These are phyloP conservation scores for Phyllosticta citrichinensis DNA, from an alignment of 2,329 filamentous ascomycete species.

Conservation along the genomic window DNA sequence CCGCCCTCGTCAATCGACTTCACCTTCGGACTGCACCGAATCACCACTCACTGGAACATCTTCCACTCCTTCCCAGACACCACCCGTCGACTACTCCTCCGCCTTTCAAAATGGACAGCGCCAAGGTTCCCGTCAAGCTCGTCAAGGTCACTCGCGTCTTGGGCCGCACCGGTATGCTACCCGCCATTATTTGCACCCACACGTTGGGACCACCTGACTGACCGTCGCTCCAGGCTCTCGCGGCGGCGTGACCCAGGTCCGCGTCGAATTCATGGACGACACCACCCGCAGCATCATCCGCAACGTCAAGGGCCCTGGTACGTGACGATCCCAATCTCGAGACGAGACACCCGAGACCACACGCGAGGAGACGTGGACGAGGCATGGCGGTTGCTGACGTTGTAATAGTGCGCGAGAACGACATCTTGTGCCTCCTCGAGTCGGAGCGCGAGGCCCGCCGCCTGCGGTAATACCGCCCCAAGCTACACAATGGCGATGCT, in stretches of 20 bases:
- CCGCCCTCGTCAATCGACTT: background rate
- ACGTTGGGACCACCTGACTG: slow-evolving; percentile 1
- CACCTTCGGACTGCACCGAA: background rate
- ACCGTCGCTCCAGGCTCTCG: slow-evolving; percentile 64
- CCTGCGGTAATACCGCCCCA: slow-evolving; percentile 64
- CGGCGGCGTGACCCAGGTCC: slow-evolving; percentile 99
- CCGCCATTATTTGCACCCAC: too few relatives aligned
- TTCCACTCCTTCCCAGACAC: background rate
- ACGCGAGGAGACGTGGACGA: background rate
- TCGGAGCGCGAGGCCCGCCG: slow-evolving; percentile 98
- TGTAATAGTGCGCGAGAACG: slow-evolving; percentile 58
- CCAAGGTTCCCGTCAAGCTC: slow-evolving; percentile 96
- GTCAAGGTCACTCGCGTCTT: slow-evolving; percentile 97
- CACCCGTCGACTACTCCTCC: background rate
- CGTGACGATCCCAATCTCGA: slow-evolving; percentile 23
- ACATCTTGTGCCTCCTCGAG: slow-evolving; percentile 99
- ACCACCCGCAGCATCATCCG: slow-evolving; percentile 97
- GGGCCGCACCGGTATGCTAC: slow-evolving; percentile 91
- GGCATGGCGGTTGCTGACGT: background rate
- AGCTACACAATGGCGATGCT: background rate
- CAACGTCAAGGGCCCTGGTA: slow-evolving; percentile 99
- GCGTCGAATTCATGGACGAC: slow-evolving; percentile 99
- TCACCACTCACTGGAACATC: background rate
- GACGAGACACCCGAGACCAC: background rate
- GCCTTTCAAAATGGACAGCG: slow-evolving; percentile 66